Percentiles rank a stretch among this genome's conserved stretches.
Evolutionary conservation across 495 filamentous ascomycete species (phyloP).

Genomic region (Neurospora sp.): DNA sequence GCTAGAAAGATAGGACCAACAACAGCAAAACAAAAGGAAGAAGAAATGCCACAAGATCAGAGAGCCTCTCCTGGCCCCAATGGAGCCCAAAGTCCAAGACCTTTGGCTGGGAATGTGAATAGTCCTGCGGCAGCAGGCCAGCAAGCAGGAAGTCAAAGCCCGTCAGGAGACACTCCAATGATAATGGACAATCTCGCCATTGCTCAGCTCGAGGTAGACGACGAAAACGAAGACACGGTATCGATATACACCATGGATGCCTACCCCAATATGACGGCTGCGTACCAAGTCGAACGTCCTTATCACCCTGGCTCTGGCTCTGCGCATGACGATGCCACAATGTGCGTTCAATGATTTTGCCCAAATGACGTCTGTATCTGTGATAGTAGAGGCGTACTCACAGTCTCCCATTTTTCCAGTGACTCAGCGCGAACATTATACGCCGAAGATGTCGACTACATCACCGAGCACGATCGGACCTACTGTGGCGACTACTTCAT

Average conservation of each 20-base stretch:
- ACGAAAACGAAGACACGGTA: slow-evolving; percentile 3
- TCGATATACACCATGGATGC: slow-evolving; percentile 22
- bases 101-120: not conserved
- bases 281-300: slow-evolving; percentile 19
- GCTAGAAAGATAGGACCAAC: slow-evolving; percentile 1
- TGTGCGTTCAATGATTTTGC: slow-evolving; percentile 22
- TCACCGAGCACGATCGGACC: slow-evolving; percentile 53
- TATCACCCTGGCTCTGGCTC: not conserved
- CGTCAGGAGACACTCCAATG: not conserved
- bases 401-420: slow-evolving; percentile 3
- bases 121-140: not conserved
- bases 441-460: slow-evolving; percentile 42
- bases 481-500: slow-evolving; percentile 65
- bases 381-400: slow-evolving; percentile 1
- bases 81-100: not conserved
- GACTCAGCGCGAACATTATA: slow-evolving; percentile 52
- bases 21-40: not conserved
- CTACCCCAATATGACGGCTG: slow-evolving; percentile 21
- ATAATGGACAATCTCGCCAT: not conserved
- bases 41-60: not conserved
- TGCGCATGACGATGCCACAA: slow-evolving; percentile 29
- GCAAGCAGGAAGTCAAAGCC: not conserved
- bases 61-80: not conserved
- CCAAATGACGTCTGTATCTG: not conserved
- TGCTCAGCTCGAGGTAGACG: slow-evolving; percentile 3